These are phyloP conservation scores for Suzukiozyma palmioleophila DNA, from an alignment of 1,139 yeast genomes.

Conservation along the genomic window DNA sequence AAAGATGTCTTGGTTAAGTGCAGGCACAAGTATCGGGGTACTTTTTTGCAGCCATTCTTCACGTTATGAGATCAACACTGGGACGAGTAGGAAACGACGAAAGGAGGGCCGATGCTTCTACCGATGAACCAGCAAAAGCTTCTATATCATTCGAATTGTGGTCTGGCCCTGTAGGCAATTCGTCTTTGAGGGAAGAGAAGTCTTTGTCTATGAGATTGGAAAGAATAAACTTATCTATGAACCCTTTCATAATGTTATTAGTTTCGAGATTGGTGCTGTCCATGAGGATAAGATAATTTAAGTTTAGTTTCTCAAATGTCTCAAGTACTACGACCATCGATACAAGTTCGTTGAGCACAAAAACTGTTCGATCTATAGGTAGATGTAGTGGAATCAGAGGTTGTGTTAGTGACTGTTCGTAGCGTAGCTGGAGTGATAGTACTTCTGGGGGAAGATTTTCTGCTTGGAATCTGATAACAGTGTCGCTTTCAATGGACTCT, in stretches of 20 bases:
- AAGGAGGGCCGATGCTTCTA: slow-evolving; percentile 13
- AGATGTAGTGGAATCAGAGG: slow-evolving; percentile 14
- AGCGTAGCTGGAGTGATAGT: slow-evolving; percentile 23
- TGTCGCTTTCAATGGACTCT: slow-evolving; percentile 9
- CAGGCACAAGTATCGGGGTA: background rate
- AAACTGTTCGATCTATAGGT: slow-evolving; percentile 16
- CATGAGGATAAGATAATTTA: slow-evolving; percentile 33
- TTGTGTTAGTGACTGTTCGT: slow-evolving; percentile 15
- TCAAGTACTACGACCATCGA: slow-evolving; percentile 36
- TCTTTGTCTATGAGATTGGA: slow-evolving; percentile 27
- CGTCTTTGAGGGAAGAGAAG: slow-evolving; percentile 20
- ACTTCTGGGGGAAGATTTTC: slow-evolving; percentile 15
- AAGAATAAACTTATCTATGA: slow-evolving; percentile 37
- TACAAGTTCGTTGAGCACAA: slow-evolving; percentile 28
- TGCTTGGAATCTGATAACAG: slow-evolving; percentile 22
- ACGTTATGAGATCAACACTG: slow-evolving; percentile 11
- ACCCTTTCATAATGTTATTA: slow-evolving; percentile 29
- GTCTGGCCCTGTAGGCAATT: slow-evolving; percentile 6
- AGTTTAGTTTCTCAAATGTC: slow-evolving; percentile 36
- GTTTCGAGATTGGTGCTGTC: slow-evolving; percentile 12
- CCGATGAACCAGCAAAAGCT: background rate
- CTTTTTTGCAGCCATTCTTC: slow-evolving; percentile 3
- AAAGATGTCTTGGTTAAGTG: background rate
- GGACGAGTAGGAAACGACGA: slow-evolving; percentile 10
- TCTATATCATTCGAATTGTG: slow-evolving; percentile 13